phyloP scores from a whole-genome alignment of 805 yeast species.

The Saccharomyces eubayanus region DNA sequence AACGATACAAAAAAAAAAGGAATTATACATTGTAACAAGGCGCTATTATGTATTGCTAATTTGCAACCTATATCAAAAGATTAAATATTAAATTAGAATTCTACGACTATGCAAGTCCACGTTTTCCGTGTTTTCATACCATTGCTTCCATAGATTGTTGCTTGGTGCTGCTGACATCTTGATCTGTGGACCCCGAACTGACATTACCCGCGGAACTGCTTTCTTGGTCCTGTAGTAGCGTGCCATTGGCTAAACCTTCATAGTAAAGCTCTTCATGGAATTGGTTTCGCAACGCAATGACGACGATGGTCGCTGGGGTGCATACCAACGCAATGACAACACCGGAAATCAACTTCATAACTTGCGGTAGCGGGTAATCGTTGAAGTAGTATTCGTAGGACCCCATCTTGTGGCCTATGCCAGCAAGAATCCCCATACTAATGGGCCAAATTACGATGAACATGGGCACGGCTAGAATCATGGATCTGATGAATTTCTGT shows the following conservation, averaged over 20 bases:
- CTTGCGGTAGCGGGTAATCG: constrained; percentile 19
- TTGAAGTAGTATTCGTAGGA: constrained; percentile 14
- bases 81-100: background rate
- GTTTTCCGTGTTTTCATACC: background rate
- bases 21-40: background rate
- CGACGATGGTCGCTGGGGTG: constrained; percentile 14
- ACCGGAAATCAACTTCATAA: constrained; percentile 17
- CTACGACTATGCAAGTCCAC: no score
- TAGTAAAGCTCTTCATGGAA: background rate
- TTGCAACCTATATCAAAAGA: background rate
- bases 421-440: constrained; percentile 22
- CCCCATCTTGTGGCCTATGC: constrained; percentile 13
- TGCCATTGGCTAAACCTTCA: background rate
- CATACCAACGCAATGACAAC: constrained; percentile 14
- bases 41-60: background rate
- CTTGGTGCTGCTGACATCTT: background rate
- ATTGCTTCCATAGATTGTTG: background rate
- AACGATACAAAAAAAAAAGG: background rate
- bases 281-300: constrained; percentile 13
- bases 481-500: constrained; percentile 12
- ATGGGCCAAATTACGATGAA: constrained; percentile 23
- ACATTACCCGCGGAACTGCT: background rate
- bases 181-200: background rate
- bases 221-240: background rate
- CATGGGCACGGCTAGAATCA: constrained; percentile 9